Base-by-base conservation (phyloP, 164 flowering plant species). In the Dillenia turbinata region DNA sequence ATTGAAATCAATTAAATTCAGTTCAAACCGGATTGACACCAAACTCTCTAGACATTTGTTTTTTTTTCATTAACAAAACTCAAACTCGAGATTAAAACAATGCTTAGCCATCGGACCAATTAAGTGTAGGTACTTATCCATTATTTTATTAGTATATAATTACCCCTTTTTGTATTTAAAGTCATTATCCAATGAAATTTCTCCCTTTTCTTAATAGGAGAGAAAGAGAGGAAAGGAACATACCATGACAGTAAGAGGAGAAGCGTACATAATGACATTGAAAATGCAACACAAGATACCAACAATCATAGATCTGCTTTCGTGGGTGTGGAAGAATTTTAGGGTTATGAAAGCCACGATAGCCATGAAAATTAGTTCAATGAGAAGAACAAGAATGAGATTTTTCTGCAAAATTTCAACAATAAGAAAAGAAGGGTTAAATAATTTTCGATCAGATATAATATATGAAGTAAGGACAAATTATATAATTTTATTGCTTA, bases 181-280 rank as follows among this genome's bases (percentile, higher is more conserved):
- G 11, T 55, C 1, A 55, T 46, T 12, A 9, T 11, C 51, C 15
- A 48, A 10, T 8, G 3, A 16, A 12, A 12, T 43, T 26, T 10
- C 22, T 19, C 22, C 22, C n/a, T n/a, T 19, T 19, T 19, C 22
- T 19, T 19, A 19, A 19, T 19, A 19, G 22, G 10, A 10, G 16
- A 45, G 17, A 12, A n/a, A 19, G 22, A 19, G 48, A 9, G n/a
- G 45, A 56, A 46, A 7, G 8, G 46, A 10, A 61, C 71, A 10
- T 79, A 85, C 89, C 77, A 75, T 63, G 68, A 81, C 56, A 10
- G 76, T 65, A 2, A 79, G 79, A 6, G 96, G 98, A 1, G 94
- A 78, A 10, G 61, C 74, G 58, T 92, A 92, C 96, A 92, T 88
- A 5, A 62, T 24, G 26, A 81, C 60, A 26, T 79, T 78, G 59